Evolutionary conservation across 208 protist species (phyloP), one percentile per base, ranked within the genome.

Genomic region (Trypanosoma cruzi): DNA sequence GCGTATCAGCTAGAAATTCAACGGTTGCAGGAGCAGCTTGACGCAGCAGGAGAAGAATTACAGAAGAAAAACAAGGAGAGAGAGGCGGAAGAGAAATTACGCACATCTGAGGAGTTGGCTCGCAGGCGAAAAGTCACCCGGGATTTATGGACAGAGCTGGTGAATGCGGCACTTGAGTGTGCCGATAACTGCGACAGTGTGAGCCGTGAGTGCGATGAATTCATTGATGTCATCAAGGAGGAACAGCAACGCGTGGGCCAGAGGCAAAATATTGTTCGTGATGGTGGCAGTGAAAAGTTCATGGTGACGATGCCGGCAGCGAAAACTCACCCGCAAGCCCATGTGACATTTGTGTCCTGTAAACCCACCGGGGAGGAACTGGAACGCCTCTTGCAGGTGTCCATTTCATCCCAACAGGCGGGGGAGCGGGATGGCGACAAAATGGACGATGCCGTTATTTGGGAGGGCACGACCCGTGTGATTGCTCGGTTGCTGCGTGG

Each of bases 221-320:
- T 68, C 28, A 68, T 76, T 52, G 63, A 70, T 52, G 57, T 68
- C 36, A 34, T 68, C 3, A 57, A 44, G 32, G 71, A 76, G 32
- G 68, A 62, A 34, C 58, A 68, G 52, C 28, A 44, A 24, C 50
- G 50, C 31, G 13, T 2, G 11, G 10, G 26, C 42, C 22, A 59
- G 54, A 22, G 29, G 18, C 28, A 59, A 22, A 22, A 11, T 40
- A n/a, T 10, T 14, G 28, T 36, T 29, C 2, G 11, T 22, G 5
- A 16, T 62, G 14, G 18, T 2, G 8, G 46, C 16, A 52, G 46
- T 52, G n/a, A n/a, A n/a, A n/a, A n/a, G n/a, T n/a, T n/a, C n/a
- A n/a, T n/a, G n/a, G n/a, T n/a, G n/a, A n/a, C n/a, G n/a, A n/a
- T n/a, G n/a, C n/a, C n/a, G n/a, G n/a, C n/a, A n/a, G n/a, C n/a